phyloP scores from a whole-genome alignment of 2,329 filamentous ascomycete species.

The Camillea tinctor region DNA sequence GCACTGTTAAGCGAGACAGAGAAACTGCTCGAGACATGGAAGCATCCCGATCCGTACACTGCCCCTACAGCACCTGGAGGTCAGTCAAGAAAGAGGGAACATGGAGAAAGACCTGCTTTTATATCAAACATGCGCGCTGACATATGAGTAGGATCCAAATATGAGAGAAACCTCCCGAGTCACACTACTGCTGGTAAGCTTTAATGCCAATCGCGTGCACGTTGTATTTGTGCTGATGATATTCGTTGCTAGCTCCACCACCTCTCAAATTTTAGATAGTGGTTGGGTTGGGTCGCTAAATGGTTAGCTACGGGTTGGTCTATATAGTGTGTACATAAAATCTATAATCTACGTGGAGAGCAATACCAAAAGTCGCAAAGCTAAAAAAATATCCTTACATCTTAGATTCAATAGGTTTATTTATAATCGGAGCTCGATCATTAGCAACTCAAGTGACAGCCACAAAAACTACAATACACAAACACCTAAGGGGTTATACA shows the following conservation, averaged over 20 bases:
- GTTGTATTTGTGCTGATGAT: constrained; percentile 11
- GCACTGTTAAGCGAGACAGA: constrained; percentile 84
- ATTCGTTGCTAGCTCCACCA: constrained; percentile 43
- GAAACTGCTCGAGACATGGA: constrained; percentile 86
- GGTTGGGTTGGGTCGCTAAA: constrained; percentile 4
- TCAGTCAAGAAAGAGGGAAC: constrained; percentile 40
- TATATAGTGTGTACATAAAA: constrained; percentile 35
- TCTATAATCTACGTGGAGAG: constrained; percentile 23
- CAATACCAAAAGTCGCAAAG: constrained; percentile 3
- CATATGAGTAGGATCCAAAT: constrained; percentile 74
- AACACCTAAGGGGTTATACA: too few species aligned
- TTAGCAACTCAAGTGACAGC: too few species aligned
- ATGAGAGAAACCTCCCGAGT: constrained; percentile 84
- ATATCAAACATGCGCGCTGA: not conserved
- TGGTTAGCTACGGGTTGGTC: not conserved
- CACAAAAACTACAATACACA: too few species aligned
- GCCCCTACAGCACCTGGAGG: constrained; percentile 91
- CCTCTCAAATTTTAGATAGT: constrained; percentile 45
- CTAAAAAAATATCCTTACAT: too few species aligned
- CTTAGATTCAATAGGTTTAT: not conserved
- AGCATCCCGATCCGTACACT: constrained; percentile 92
- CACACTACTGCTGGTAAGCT: constrained; percentile 78
- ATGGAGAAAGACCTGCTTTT: too few species aligned
- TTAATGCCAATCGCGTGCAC: not conserved
- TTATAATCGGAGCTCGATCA: not conserved